Evolutionary conservation across 2,329 filamentous ascomycete species (phyloP), one percentile per base, ranked within the genome.

Genomic region (Fusarium ramigenum): DNA sequence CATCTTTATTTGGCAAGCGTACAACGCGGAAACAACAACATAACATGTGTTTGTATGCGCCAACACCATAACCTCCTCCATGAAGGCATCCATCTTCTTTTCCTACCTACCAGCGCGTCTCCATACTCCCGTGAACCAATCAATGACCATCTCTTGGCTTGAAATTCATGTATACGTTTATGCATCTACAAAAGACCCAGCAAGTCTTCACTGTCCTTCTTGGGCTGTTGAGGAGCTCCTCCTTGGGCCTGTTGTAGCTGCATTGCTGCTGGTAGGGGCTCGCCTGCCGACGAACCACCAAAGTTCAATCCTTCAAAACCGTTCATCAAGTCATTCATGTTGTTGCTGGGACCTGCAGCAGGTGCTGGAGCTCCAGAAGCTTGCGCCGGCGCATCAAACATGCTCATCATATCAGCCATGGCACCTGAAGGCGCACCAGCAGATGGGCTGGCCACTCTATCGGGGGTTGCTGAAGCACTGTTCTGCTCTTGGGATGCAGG

Each of bases 291-390:
- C 30, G 85, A 83, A 44, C 89, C 90, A 52, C 91, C 89, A 79
- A 99, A 85, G 83, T 94, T 91, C 84, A 99, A 86, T 9, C 90
- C 91, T 34, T 91, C 93, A 79, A 99, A 97, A 2, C 95, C 95
- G 79, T 94, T 94, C 86, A 98, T 92, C 78, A 99, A 85, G 82
- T 98, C 95, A 74, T 93, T 93, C 87, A 97, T 89, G 61, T 91
- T 93, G 81, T 88, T 87, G 77, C 83, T 83, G 32, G 54, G 80
- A 76, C 56, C 80, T 61, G 60, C 77, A 77, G 60, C 80, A 61
- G 62, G 76, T 63, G 82, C 78, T 9, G 84, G 84, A 34, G 65
- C 69, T 77, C 81, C 84, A 28, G 87, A 82, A n/a, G 88, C 86
- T 28, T 87, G 85, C n/a, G 87, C 85, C 21, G 90, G 90, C 6